Evolutionary conservation across 169 alveolate genomes (phyloP).

Genomic region (Cryptosporidium viatorum): DNA sequence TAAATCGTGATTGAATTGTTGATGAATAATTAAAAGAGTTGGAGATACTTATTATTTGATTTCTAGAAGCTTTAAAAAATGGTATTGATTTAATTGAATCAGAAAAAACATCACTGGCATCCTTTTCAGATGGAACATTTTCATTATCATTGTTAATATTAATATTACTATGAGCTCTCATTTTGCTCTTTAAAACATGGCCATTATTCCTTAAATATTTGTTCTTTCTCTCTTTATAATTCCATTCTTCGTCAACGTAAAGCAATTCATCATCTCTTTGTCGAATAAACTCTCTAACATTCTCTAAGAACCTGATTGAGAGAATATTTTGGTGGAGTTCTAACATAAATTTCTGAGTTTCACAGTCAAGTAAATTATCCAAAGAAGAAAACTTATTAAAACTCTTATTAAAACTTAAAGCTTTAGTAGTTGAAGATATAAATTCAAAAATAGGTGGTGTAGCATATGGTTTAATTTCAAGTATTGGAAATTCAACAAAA

Average conservation of each 20-base stretch:
- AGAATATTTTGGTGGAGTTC: slow-evolving; percentile 22
- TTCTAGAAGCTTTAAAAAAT: slow-evolving; percentile 29
- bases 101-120: background rate
- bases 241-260: slow-evolving; percentile 1
- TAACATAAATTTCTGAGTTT: background rate
- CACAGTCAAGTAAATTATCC: background rate
- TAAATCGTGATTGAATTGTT: background rate
- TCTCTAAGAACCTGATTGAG: slow-evolving; percentile 23
- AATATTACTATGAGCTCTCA: background rate
- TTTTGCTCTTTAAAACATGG: background rate
- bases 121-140: background rate
- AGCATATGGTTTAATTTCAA: background rate
- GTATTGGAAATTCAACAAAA: slow-evolving; percentile 53
- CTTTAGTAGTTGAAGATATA: background rate
- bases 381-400: no score
- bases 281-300: slow-evolving; percentile 33
- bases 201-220: background rate
- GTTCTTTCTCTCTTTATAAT: background rate
- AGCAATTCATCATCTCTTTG: slow-evolving; percentile 7
- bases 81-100: slow-evolving; percentile 20
- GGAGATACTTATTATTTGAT: background rate
- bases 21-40: background rate
- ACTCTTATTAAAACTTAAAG: no score
- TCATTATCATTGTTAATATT: background rate
- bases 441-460: background rate